Conservation (phyloP, 2,329 filamentous ascomycete genomes). For the Epichloe hybrida region DNA sequence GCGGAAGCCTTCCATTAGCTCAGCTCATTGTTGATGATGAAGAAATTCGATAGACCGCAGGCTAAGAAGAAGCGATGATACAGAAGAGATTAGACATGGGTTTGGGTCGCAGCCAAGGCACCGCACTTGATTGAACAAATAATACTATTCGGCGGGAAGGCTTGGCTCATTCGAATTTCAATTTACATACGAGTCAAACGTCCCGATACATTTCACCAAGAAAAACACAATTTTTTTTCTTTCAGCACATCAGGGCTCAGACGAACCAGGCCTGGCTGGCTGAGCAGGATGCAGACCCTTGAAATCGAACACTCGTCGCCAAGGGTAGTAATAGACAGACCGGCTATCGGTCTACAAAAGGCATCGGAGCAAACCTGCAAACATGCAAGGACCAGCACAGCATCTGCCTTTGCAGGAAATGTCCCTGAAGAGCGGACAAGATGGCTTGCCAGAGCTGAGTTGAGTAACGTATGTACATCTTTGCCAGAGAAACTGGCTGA, state of each 20-base stretch:
- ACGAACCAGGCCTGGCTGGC: not conserved
- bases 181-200: no score
- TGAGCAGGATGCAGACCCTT: not conserved
- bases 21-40: not conserved
- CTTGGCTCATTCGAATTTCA: no score
- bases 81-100: not conserved
- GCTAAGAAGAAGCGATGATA: not conserved
- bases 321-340: not conserved
- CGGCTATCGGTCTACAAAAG: not conserved
- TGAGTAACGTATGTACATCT: not conserved
- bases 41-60: not conserved
- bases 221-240: no score
- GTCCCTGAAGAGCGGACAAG: not conserved
- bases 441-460: not conserved
- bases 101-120: not conserved
- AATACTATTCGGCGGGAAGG: not conserved
- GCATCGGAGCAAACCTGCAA: slow-evolving; percentile 3
- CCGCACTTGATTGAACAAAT: not conserved
- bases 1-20: not conserved
- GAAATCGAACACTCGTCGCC: not conserved
- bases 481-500: not conserved
- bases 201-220: no score
- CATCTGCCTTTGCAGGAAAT: not conserved
- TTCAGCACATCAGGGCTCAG: not conserved
- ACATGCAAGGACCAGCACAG: not conserved